Base-by-base conservation (phyloP, 2,329 filamentous ascomycete genomes). In the Hortaea werneckii region DNA sequence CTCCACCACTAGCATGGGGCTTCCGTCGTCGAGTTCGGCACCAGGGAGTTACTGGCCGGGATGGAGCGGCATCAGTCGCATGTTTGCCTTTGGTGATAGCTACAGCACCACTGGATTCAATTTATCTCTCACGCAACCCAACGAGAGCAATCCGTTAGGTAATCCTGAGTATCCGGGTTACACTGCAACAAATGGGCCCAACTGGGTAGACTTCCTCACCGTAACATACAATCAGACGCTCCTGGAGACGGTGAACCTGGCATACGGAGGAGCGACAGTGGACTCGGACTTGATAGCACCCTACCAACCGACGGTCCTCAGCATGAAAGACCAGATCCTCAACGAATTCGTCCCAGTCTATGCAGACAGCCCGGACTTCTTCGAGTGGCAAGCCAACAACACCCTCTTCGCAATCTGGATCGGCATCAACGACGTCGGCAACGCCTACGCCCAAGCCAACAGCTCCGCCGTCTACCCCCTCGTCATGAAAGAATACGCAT, bases 51-150 rank as follows among this genome's bases (percentile, higher is more conserved):
- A 44, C 28, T 58, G 54, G 47, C 54, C 54, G 9, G 55, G 55
- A 4, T 58, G 54, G 54, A 44, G 34, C 13, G 51, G 54, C 11
- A 50, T 61, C 35, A 43, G 45, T 35, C 50, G 58, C 34, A 51
- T 54, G 45, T 50, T 60, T 38, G 50, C 58, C 35, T 63, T 64
- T 52, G 77, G 78, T 37, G 75, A 81, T 55, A 79, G 75, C 2
- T 81, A 80, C 62, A 41, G 20, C 1, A 71, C 74, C 50, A 79
- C 76, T 2, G 74, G 74, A 6, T 84, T 83, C 62, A 64, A 79
- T 48, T 64, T 73, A 37, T 70, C 64, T 8, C 66, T 69, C 20
- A 61, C 68, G 0, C 71, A 78, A 34, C 78, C 80, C 1, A 73
- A 68, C 6, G 51, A 67, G 4, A 60, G 63, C 5, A 78, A 80